Conservation (phyloP, 2,329 filamentous ascomycete species). For the Fusarium sambucinum region DNA sequence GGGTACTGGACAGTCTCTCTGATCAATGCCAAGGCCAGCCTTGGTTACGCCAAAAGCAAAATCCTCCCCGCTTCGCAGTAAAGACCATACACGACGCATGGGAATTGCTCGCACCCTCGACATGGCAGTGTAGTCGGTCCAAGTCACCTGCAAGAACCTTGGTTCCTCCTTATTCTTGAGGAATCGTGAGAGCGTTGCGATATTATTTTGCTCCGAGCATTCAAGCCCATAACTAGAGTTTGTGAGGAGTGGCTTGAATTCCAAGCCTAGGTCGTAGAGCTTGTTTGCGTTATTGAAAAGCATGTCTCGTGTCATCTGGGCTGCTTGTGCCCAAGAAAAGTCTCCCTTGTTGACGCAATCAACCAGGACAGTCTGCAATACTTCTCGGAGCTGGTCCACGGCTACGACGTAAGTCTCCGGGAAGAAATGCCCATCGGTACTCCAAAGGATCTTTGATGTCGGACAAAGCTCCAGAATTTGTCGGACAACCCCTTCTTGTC, state of each 20-base stretch:
- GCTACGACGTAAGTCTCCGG: constrained; percentile 83
- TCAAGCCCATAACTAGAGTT: constrained; percentile 8
- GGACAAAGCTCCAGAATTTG: constrained; percentile 82
- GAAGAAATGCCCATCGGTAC: constrained; percentile 83
- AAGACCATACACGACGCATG: constrained; percentile 64
- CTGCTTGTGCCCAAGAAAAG: constrained; percentile 71
- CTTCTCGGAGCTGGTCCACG: constrained; percentile 77
- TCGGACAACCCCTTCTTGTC: constrained; percentile 76
- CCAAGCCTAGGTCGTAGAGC: constrained; percentile 74
- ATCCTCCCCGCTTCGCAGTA: constrained; percentile 59
- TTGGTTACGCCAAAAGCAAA: constrained; percentile 71
- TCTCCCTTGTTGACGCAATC: constrained; percentile 75
- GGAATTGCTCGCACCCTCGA: constrained; percentile 76
- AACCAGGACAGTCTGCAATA: constrained; percentile 74
- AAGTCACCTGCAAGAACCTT: constrained; percentile 79
- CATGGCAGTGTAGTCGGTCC: constrained; percentile 81
- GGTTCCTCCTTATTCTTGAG: constrained; percentile 62
- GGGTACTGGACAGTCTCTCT: constrained; percentile 70
- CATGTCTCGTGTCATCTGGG: constrained; percentile 73
- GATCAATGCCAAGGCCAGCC: constrained; percentile 74
- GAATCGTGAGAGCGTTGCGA: constrained; percentile 50
- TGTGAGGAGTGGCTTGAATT: constrained; percentile 50
- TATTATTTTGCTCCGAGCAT: constrained; percentile 13
- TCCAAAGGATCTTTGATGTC: constrained; percentile 81
- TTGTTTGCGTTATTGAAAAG: constrained; percentile 82